These are phyloP conservation scores for Stachybotrys elegans DNA, from an alignment of 2,329 filamentous ascomycete species.

Conservation along the genomic window DNA sequence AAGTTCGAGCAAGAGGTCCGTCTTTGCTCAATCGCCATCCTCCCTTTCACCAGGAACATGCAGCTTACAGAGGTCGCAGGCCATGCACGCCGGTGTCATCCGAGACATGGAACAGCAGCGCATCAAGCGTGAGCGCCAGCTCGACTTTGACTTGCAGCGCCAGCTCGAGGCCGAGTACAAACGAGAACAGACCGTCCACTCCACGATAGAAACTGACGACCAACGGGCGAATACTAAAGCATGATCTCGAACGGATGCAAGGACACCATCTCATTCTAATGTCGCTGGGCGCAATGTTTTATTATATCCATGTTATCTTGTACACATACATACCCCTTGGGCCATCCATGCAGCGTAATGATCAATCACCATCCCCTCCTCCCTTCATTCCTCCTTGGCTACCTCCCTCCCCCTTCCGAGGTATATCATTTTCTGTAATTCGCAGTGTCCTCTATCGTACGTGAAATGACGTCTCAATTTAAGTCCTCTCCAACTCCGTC, in stretches of 20 bases:
- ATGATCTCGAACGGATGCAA: conserved; percentile 18
- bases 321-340: too few relatives aligned
- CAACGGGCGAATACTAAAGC: too few relatives aligned
- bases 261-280: not conserved
- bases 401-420: too few relatives aligned
- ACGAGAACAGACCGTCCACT: conserved; percentile 74
- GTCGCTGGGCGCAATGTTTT: too few relatives aligned
- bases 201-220: conserved; percentile 20
- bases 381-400: too few relatives aligned
- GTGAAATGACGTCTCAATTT: too few relatives aligned
- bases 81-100: conserved; percentile 92
- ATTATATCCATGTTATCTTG: too few relatives aligned
- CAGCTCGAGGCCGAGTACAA: conserved; percentile 84
- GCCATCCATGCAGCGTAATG: too few relatives aligned
- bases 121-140: conserved; percentile 81
- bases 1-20: conserved; percentile 75
- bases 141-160: conserved; percentile 91
- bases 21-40: conserved; percentile 9
- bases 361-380: too few relatives aligned
- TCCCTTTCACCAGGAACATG: not conserved
- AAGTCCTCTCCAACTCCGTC: too few relatives aligned
- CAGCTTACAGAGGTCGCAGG: conserved; percentile 42
- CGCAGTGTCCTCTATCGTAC: too few relatives aligned
- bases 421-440: too few relatives aligned
- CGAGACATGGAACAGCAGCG: conserved; percentile 93